phyloP scores from a whole-genome alignment of 1,284 basidiomycete genomes.

The Tetrapyrgos nigripes region DNA sequence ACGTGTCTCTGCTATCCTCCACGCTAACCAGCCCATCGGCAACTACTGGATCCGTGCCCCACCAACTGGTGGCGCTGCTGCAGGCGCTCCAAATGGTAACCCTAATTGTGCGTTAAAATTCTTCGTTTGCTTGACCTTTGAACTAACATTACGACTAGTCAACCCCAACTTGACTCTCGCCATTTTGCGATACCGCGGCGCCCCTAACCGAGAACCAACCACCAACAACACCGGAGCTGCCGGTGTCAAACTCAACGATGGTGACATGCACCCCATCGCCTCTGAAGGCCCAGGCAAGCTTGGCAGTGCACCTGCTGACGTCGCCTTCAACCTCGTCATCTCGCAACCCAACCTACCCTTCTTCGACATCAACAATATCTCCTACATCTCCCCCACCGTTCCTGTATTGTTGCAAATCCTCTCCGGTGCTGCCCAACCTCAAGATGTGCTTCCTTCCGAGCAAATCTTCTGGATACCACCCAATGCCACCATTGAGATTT shows the following conservation, averaged over 20 bases:
- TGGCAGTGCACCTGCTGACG: slow-evolving; percentile 38
- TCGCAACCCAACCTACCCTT: slow-evolving; percentile 40
- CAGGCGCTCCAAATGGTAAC: slow-evolving; percentile 30
- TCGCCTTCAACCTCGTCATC: slow-evolving; percentile 39
- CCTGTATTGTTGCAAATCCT: slow-evolving; percentile 46
- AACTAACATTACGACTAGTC: slow-evolving; percentile 1
- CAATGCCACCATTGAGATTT: slow-evolving; percentile 39
- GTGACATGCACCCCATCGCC: slow-evolving; percentile 41
- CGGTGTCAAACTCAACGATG: slow-evolving; percentile 34
- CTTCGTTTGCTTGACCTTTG: background rate
- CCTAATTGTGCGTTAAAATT: slow-evolving; percentile 39
- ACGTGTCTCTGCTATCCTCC: slow-evolving; percentile 40
- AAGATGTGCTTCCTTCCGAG: slow-evolving; percentile 40
- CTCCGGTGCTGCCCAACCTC: slow-evolving; percentile 40
- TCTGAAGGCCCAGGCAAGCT: slow-evolving; percentile 35
- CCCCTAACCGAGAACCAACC: slow-evolving; percentile 42
- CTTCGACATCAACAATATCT: slow-evolving; percentile 44
- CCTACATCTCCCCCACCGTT: slow-evolving; percentile 39
- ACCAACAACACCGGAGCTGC: slow-evolving; percentile 30
- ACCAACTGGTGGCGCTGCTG: slow-evolving; percentile 34
- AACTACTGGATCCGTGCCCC: slow-evolving; percentile 49
- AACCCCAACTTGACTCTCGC: slow-evolving; percentile 33
- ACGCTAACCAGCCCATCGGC: slow-evolving; percentile 40
- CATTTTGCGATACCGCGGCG: slow-evolving; percentile 54
- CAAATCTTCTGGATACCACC: slow-evolving; percentile 34